phyloP scores from a whole-genome alignment of 805 yeast species.

The Monosporozyma aerobia region DNA sequence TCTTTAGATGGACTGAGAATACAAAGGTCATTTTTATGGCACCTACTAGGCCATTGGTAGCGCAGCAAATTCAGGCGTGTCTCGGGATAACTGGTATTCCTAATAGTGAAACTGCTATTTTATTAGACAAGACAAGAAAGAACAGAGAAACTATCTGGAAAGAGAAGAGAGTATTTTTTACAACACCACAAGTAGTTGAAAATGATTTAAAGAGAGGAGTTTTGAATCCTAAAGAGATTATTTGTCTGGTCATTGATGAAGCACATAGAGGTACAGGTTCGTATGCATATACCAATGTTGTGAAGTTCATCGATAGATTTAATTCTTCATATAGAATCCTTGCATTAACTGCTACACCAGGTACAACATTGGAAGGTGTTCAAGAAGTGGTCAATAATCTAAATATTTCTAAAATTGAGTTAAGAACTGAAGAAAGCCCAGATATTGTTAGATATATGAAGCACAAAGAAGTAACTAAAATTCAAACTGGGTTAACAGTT shows the following conservation, averaged over 20 bases:
- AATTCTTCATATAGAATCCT: constrained; percentile 62
- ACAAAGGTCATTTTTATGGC: constrained; percentile 90
- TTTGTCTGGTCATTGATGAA: constrained; percentile 81
- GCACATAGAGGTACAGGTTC: constrained; percentile 92
- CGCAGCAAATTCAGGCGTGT: constrained; percentile 93
- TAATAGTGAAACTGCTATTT: constrained; percentile 63
- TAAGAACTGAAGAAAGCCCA: constrained; percentile 73
- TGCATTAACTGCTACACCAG: constrained; percentile 95
- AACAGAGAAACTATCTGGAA: constrained; percentile 76
- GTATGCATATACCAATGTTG: constrained; percentile 83
- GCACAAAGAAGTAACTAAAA: constrained; percentile 48
- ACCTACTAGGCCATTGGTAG: constrained; percentile 91
- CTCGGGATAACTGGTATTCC: constrained; percentile 80
- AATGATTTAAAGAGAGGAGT: constrained; percentile 74
- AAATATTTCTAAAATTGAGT: constrained; percentile 65
- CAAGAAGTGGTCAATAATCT: constrained; percentile 75
- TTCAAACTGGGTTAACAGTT: constrained; percentile 42
- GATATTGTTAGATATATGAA: constrained; percentile 80
- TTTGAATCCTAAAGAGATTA: constrained; percentile 65
- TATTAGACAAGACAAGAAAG: constrained; percentile 48
- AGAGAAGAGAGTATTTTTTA: constrained; percentile 68
- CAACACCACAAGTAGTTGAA: constrained; percentile 94
- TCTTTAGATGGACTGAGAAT: constrained; percentile 69
- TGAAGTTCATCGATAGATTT: constrained; percentile 51
- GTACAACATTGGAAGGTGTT: constrained; percentile 76